These are phyloP conservation scores for Penicillium sp. DNA, from an alignment of 2,329 filamentous ascomycete genomes.

Conservation along the genomic window DNA sequence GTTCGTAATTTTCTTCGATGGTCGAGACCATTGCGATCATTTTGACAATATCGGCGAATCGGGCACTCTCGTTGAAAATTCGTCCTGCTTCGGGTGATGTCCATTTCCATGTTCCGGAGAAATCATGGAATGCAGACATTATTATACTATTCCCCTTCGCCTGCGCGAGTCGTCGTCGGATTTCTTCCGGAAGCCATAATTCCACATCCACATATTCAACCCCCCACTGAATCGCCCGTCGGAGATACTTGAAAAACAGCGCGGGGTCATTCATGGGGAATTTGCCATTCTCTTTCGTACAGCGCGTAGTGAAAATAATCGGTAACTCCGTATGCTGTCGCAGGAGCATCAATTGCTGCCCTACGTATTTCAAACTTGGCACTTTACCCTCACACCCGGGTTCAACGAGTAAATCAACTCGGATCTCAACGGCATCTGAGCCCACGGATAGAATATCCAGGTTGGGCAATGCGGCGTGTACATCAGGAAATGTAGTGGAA, in stretches of 20 bases:
- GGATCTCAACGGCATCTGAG: conserved; percentile 81
- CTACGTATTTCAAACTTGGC: conserved; percentile 81
- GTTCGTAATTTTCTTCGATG: conserved; percentile 84
- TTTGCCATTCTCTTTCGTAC: conserved; percentile 78
- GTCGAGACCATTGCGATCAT: conserved; percentile 86
- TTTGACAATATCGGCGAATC: conserved; percentile 84
- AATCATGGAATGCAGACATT: conserved; percentile 91
- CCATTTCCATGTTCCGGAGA: conserved; percentile 83
- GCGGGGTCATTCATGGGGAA: conserved; percentile 82
- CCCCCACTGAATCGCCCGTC: conserved; percentile 83
- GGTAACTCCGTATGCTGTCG: conserved; percentile 83
- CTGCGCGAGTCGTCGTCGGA: conserved; percentile 69
- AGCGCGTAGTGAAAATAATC: conserved; percentile 88
- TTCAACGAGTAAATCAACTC: conserved; percentile 80
- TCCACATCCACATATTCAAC: conserved; percentile 91
- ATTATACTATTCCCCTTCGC: conserved; percentile 78
- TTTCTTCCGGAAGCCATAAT: conserved; percentile 79
- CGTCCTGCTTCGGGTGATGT: conserved; percentile 72
- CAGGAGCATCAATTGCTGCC: conserved; percentile 82
- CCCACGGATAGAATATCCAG: conserved; percentile 86
- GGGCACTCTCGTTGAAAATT: conserved; percentile 72
- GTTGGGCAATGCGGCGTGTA: conserved; percentile 79
- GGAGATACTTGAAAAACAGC: conserved; percentile 78
- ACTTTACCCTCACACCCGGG: conserved; percentile 65
- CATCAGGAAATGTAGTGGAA: conserved; percentile 85